Evolutionary conservation across 176 grass and related monocot genomes (phyloP).

Genomic region (Zea luxurians): DNA sequence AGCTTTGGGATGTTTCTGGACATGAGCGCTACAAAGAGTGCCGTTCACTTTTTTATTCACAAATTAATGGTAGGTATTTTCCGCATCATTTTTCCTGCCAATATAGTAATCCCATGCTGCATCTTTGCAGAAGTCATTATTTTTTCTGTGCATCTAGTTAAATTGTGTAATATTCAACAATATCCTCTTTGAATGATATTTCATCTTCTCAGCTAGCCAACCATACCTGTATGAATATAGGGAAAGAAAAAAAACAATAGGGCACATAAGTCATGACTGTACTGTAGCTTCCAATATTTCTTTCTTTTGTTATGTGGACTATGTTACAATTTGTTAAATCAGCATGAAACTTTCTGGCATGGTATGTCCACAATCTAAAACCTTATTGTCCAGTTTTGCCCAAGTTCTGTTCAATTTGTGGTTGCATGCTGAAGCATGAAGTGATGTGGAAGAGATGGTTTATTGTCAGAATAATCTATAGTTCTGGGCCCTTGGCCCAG

Average conservation of each 20-base stretch:
- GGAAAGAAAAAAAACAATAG: neutral
- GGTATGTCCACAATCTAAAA: neutral
- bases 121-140: neutral
- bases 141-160: neutral
- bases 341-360: neutral
- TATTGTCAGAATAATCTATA: neutral
- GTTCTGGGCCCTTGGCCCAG: neutral
- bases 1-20: conserved; percentile 95
- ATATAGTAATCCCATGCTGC: conserved; percentile 12
- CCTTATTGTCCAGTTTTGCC: neutral
- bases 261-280: neutral
- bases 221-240: neutral
- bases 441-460: neutral
- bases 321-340: neutral
- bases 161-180: neutral
- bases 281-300: neutral
- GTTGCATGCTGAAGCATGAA: neutral
- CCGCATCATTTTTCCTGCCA: neutral
- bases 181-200: neutral
- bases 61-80: conserved; percentile 76
- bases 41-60: conserved; percentile 84
- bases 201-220: neutral
- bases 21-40: conserved; percentile 94
- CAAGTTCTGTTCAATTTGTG: neutral
- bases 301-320: neutral